A percentile compares a stretch with the other conserved stretches of the same genome.
Conservation (phyloP, 805 yeast species). For the Candida dendrica region DNA sequence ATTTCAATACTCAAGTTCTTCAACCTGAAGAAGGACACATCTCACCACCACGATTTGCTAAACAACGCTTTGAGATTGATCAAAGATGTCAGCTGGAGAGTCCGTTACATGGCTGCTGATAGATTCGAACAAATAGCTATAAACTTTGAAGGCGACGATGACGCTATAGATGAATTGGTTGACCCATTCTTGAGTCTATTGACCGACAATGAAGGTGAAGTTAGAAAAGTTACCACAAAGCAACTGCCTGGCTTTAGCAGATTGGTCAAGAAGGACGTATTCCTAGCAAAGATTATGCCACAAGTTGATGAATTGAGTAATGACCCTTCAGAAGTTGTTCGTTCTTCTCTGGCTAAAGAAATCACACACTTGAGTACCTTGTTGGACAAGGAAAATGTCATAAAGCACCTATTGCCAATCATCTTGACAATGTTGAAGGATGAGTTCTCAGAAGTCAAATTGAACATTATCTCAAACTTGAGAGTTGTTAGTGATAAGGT, state of each 20-base stretch:
- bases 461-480: conserved; percentile 87
- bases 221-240: conserved; percentile 88
- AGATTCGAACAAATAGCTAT: conserved; percentile 69
- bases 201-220: conserved; percentile 94
- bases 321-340: conserved; percentile 88
- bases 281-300: conserved; percentile 71
- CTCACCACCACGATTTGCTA: conserved; percentile 58
- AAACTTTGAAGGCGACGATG: conserved; percentile 50
- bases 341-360: conserved; percentile 86
- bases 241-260: conserved; percentile 75
- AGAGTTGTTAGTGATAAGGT: conserved; percentile 90
- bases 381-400: conserved; percentile 77
- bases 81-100: conserved; percentile 94
- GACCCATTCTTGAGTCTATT: conserved; percentile 67
- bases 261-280: conserved; percentile 42
- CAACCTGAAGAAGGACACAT: conserved; percentile 46
- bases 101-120: conserved; percentile 97
- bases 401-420: conserved; percentile 76
- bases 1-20: conserved; percentile 72
- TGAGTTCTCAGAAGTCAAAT: conserved; percentile 92
- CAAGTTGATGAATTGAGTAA: conserved; percentile 74
- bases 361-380: conserved; percentile 83
- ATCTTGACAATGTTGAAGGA: conserved; percentile 92
- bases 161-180: conserved; percentile 41
- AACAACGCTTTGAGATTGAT: conserved; percentile 63